Base-by-base conservation (phyloP, 192 early-diverging fungal genomes). In the Mycoemilia scoparia region DNA sequence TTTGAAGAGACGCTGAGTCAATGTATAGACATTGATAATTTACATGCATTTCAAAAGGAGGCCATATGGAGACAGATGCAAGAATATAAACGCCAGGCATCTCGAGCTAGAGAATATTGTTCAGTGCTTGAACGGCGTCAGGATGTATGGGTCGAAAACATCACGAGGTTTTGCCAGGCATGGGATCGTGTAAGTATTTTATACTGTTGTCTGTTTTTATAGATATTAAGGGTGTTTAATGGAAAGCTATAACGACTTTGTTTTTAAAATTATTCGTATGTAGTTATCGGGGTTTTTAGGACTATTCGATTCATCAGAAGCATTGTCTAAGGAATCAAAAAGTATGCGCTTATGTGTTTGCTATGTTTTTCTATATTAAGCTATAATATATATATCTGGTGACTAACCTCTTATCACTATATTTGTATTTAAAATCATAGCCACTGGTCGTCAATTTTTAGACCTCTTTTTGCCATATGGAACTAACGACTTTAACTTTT, bases 21-120 rank as follows among this genome's bases (percentile, higher is more conserved):
- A n/a, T n/a, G n/a, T n/a, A n/a, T n/a, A n/a, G n/a, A n/a, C n/a
- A n/a, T n/a, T n/a, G n/a, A n/a, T n/a, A n/a, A n/a, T n/a, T n/a
- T n/a, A n/a, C n/a, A n/a, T n/a, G n/a, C n/a, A n/a, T 75, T 70
- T 38, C 72, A 73, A 52, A 75, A 75, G 38, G 72, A 75, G 7
- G 72, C 71, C 23, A 75, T 75, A 26, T 75, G 66, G 64, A 46
- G 72, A 13, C 67, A 73, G 33, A 71, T 73, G 43, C 64, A 66
- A 64, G 70, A 72, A 30, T 75, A 75, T 45, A 73, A 68, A 48
- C 54, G 72, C 12, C 64, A 73, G 33, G 45, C 51, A n/a, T 34
- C 31, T 13, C 43, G 57, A 20, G 55, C 68, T 12, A 37, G 69
- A n/a, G 50, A 50, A 25, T 54, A 54, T 14, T 42, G 64, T 24